Percentiles rank a stretch among this genome's conserved stretches.
phyloP scores from a whole-genome alignment of 352 stramenopile genomes.

The Aphanomyces stellatus region DNA sequence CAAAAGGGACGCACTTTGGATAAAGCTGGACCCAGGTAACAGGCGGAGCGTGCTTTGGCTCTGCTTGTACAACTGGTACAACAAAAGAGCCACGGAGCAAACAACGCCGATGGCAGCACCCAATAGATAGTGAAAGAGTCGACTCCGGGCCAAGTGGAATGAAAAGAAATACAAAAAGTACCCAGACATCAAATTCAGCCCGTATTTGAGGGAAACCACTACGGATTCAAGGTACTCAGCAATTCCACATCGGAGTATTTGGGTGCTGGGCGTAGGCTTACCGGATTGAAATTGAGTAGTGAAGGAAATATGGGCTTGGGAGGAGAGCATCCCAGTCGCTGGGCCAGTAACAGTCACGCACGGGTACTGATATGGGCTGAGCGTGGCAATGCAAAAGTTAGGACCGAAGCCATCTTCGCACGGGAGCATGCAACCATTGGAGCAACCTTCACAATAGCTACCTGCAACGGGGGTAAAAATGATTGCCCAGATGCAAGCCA shows the following conservation, averaged over 20 bases:
- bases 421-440: slow-evolving; percentile 47
- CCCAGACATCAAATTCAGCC: slow-evolving; percentile 67
- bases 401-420: slow-evolving; percentile 28
- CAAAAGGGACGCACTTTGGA: slow-evolving; percentile 59
- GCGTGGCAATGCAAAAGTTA: slow-evolving; percentile 38
- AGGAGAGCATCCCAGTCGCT: slow-evolving; percentile 46
- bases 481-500: too few species aligned
- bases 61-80: slow-evolving; percentile 76
- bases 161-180: slow-evolving; percentile 64
- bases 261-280: slow-evolving; percentile 25
- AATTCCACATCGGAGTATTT: too few species aligned
- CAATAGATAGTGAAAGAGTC: slow-evolving; percentile 71
- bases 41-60: slow-evolving; percentile 57
- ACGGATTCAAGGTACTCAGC: slow-evolving; percentile 19
- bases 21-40: slow-evolving; percentile 54
- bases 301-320: slow-evolving; percentile 39
- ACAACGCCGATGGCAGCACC: slow-evolving; percentile 57
- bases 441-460: slow-evolving; percentile 62
- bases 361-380: slow-evolving; percentile 72
- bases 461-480: slow-evolving; percentile 9
- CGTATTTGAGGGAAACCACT: slow-evolving; percentile 25
- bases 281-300: slow-evolving; percentile 58
- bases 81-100: slow-evolving; percentile 61
- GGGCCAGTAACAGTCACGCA: slow-evolving; percentile 59
- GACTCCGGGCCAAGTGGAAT: slow-evolving; percentile 44